A percentile compares a stretch with the other conserved stretches of the same genome.
These are phyloP conservation scores for Mortierella polycephala DNA, from an alignment of 371 early-diverging fungal species.

Conservation along the genomic window DNA sequence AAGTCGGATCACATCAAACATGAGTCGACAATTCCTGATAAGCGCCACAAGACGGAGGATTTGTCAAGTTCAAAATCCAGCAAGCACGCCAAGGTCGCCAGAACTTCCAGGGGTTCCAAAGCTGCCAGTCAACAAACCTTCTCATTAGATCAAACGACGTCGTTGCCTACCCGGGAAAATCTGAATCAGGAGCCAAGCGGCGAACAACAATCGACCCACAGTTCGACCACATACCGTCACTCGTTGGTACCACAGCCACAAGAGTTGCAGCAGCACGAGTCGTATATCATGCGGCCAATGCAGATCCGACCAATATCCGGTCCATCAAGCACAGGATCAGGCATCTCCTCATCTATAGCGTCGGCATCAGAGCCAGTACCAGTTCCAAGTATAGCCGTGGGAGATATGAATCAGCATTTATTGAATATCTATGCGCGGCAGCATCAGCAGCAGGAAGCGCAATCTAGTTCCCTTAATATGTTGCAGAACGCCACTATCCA, in stretches of 20 bases:
- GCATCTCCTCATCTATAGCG: not conserved
- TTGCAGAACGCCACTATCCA: constrained; percentile 41
- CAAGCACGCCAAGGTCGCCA: constrained; percentile 25
- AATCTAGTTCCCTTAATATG: constrained; percentile 33
- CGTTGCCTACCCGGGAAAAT: not conserved
- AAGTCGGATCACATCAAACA: not conserved
- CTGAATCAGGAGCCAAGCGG: not conserved
- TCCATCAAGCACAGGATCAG: constrained; percentile 1
- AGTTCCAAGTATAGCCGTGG: not conserved
- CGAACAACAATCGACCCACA: constrained; percentile 1
- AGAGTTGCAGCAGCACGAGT: constrained; percentile 21
- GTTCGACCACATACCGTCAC: constrained; percentile 19
- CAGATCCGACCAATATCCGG: constrained; percentile 27
- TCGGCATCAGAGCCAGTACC: not conserved
- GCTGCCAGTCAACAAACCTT: not conserved
- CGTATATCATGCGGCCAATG: constrained; percentile 40
- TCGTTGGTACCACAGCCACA: constrained; percentile 24
- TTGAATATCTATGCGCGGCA: constrained; percentile 29
- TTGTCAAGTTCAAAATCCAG: constrained; percentile 9
- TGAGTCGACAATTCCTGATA: constrained; percentile 17
- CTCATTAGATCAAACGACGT: constrained; percentile 1
- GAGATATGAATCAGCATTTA: constrained; percentile 11
- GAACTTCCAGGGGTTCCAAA: constrained; percentile 8
- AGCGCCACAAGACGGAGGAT: constrained; percentile 33
- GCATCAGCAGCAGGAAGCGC: constrained; percentile 16